phyloP scores from a whole-genome alignment of 352 stramenopile genomes.

The Phytophthora vignae region DNA sequence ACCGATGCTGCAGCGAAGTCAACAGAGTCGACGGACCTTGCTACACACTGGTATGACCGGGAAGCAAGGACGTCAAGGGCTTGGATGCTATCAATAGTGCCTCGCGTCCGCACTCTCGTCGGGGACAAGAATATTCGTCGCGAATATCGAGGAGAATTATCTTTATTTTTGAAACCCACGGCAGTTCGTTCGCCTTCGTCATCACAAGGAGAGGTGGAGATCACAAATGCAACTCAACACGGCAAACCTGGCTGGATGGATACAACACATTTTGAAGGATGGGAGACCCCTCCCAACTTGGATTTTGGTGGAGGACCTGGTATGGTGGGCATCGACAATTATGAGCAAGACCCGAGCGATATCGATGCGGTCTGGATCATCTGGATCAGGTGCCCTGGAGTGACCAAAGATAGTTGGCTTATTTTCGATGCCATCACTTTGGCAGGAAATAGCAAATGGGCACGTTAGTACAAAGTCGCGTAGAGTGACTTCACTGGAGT shows the following conservation, averaged over 20 bases:
- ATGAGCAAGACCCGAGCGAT: background rate
- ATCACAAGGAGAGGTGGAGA: background rate
- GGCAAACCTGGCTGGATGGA: background rate
- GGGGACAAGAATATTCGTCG: conserved; percentile 1
- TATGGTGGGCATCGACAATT: background rate
- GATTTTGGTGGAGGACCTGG: no score
- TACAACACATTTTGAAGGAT: no score
- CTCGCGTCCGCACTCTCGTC: background rate
- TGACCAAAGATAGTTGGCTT: background rate
- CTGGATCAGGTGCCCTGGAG: background rate
- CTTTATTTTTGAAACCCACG: conserved; percentile 16
- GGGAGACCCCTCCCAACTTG: no score
- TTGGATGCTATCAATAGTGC: conserved; percentile 27
- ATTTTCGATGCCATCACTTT: background rate
- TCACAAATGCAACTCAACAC: background rate
- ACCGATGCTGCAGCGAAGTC: background rate
- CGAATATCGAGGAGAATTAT: background rate
- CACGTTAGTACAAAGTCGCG: background rate
- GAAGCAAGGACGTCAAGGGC: background rate
- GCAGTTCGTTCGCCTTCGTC: background rate
- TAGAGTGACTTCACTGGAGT: background rate
- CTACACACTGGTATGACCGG: background rate
- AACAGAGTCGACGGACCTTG: background rate
- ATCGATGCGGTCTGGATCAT: background rate
- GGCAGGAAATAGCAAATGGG: background rate